A percentile compares a stretch with the other conserved stretches of the same genome.
phyloP scores from a whole-genome alignment of 1,139 yeast species.

The Debaryomyces fabryi region DNA sequence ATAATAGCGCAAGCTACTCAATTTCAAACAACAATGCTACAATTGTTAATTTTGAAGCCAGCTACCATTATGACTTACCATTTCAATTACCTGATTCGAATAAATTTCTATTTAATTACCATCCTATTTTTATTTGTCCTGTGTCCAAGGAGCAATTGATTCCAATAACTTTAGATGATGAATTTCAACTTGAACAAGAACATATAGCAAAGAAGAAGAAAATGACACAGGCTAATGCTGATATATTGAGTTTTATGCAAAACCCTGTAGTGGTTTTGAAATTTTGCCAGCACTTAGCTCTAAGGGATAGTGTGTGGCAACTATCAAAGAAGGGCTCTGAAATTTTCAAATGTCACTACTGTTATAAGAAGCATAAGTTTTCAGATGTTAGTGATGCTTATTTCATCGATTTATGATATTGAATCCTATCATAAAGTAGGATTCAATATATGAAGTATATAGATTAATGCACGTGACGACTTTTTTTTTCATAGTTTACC shows the following conservation, averaged over 20 bases:
- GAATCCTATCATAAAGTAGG: not conserved
- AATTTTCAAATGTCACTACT: conserved; percentile 50
- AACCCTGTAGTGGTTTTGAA: conserved; percentile 51
- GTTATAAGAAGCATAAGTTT: conserved; percentile 49
- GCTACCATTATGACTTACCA: conserved; percentile 41
- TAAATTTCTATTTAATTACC: conserved; percentile 56
- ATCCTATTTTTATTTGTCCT: conserved; percentile 90
- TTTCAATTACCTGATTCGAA: conserved; percentile 47
- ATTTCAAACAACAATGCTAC: not conserved
- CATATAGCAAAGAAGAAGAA: conserved; percentile 25
- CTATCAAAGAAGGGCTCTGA: conserved; percentile 46
- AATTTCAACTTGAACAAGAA: conserved; percentile 15
- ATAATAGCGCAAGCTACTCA: not conserved
- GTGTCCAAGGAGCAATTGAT: conserved; percentile 77
- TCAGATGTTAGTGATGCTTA: conserved; percentile 47
- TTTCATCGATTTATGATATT: conserved; percentile 40
- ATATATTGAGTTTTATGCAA: conserved; percentile 9
- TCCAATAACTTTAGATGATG: conserved; percentile 33
- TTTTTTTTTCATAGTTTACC: not conserved
- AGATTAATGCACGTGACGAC: not conserved
- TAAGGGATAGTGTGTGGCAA: conserved; percentile 51
- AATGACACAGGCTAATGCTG: conserved; percentile 14
- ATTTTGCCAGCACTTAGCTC: conserved; percentile 48
- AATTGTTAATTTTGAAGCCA: conserved; percentile 19
- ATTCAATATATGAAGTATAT: not conserved